Base-by-base conservation (phyloP, 495 filamentous ascomycete species). In the Elaphomyces granulatus region DNA sequence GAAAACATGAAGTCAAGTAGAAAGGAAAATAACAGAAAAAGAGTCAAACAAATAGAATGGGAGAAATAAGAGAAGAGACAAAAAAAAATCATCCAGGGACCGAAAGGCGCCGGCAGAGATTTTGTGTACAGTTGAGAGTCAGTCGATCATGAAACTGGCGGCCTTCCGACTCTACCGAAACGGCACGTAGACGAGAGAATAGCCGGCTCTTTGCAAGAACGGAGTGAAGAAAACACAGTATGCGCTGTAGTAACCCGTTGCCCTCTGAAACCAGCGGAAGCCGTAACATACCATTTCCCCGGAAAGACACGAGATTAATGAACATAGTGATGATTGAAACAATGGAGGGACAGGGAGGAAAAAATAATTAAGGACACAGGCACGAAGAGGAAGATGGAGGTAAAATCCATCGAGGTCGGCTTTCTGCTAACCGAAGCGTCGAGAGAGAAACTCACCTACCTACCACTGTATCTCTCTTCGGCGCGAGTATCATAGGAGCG, bases 401-500 rank as follows among this genome's bases (percentile, higher is more conserved):
- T n/a, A n/a, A n/a, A n/a, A n/a, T n/a, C n/a, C n/a, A n/a, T n/a
- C n/a, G n/a, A n/a, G n/a, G n/a, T n/a, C n/a, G n/a, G n/a, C n/a
- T n/a, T n/a, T n/a, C n/a, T n/a, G n/a, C n/a, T n/a, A n/a, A n/a
- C n/a, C n/a, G n/a, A n/a, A n/a, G n/a, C n/a, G n/a, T n/a, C n/a
- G 36, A 35, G 15, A 23, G 19, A 8, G 17, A 6, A 44, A 41
- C 39, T 36, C 31, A 44, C 56, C 59, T 68, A 68, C 61, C 64
- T 59, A 49, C 50, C 48, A 41, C 46, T 54, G 48, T 69, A 69
- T 30, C 65, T 54, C 38, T 69, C 65, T 45, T 67, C 63, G 18
- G 43, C 59, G 47, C 62, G 64, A 36, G 54, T 49, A 37, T 74
- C 71, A 50, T 74, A 71, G 49, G 71, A 69, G 45, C 67, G 58